Conservation (phyloP, 2,329 filamentous ascomycete genomes). For the Lecanoromycetidae sp. region DNA sequence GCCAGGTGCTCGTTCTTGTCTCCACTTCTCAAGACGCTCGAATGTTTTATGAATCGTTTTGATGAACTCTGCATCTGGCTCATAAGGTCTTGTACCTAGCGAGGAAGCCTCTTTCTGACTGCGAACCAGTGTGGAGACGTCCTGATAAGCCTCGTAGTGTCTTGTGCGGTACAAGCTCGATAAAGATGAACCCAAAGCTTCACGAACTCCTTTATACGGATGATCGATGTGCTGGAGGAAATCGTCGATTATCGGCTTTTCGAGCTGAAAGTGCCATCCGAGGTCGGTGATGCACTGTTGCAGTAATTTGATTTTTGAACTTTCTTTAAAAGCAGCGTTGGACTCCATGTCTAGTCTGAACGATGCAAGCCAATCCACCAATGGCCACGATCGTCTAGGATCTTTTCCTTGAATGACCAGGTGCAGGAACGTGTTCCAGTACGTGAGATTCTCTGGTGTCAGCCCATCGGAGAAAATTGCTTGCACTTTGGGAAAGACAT, state of each 20-base stretch:
- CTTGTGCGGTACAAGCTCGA: slow-evolving; percentile 79
- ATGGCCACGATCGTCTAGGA: slow-evolving; percentile 72
- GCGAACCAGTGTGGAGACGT: slow-evolving; percentile 62
- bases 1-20: slow-evolving; percentile 67
- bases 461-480: slow-evolving; percentile 80
- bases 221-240: slow-evolving; percentile 89
- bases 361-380: slow-evolving; percentile 67
- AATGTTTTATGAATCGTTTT: slow-evolving; percentile 65
- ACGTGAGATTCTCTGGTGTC: slow-evolving; percentile 85
- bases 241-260: slow-evolving; percentile 76
- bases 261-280: slow-evolving; percentile 92
- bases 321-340: slow-evolving; percentile 97
- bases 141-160: slow-evolving; percentile 86
- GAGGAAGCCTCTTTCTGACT: slow-evolving; percentile 69
- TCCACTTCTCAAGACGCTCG: slow-evolving; percentile 70
- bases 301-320: slow-evolving; percentile 83
- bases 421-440: slow-evolving; percentile 92
- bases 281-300: slow-evolving; percentile 77
- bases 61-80: slow-evolving; percentile 61
- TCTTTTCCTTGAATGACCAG: slow-evolving; percentile 81
- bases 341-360: slow-evolving; percentile 90
- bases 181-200: slow-evolving; percentile 83
- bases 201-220: slow-evolving; percentile 92
- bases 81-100: slow-evolving; percentile 73
- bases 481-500: slow-evolving; percentile 77